Evolutionary conservation across 495 filamentous ascomycete genomes (phyloP).

Genomic region (Lineolata rhizophorae): DNA sequence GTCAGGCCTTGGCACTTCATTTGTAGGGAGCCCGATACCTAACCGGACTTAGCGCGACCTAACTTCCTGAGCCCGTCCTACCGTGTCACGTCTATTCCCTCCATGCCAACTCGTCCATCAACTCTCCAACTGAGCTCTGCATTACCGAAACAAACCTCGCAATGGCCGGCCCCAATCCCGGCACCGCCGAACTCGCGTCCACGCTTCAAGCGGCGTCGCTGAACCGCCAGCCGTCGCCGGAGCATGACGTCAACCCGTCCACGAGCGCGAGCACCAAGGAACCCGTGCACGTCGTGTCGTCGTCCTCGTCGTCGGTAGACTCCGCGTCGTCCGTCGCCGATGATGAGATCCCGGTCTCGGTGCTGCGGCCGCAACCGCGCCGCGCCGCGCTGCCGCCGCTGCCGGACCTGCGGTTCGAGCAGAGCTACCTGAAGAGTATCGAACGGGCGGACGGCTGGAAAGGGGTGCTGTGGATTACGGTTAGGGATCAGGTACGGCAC

Average conservation of each 20-base stretch:
- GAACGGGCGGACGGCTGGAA: conserved; percentile 52
- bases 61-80: too few relatives aligned
- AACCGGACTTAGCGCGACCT: too few relatives aligned
- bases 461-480: conserved; percentile 60
- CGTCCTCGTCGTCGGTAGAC: conserved; percentile 8
- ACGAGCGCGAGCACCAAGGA: conserved; percentile 31
- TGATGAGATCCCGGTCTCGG: conserved; percentile 20
- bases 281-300: conserved; percentile 8
- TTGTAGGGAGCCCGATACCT: too few relatives aligned
- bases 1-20: too few relatives aligned
- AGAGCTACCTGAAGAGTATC: conserved; percentile 83
- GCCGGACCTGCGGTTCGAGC: conserved; percentile 88
- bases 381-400: conserved; percentile 49
- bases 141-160: too few relatives aligned
- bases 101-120: too few relatives aligned
- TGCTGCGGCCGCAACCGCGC: conserved; percentile 24
- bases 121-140: too few relatives aligned
- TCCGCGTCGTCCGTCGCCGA: conserved; percentile 11
- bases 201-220: conserved; percentile 63
- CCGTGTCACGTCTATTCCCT: too few relatives aligned
- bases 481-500: conserved; percentile 55
- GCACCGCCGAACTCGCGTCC: conserved; percentile 40
- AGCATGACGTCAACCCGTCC: conserved; percentile 62
- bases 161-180: too few relatives aligned
- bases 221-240: conserved; percentile 39